phyloP scores from a whole-genome alignment of 2,329 filamentous ascomycete species.

The Neofusicoccum ribis region DNA sequence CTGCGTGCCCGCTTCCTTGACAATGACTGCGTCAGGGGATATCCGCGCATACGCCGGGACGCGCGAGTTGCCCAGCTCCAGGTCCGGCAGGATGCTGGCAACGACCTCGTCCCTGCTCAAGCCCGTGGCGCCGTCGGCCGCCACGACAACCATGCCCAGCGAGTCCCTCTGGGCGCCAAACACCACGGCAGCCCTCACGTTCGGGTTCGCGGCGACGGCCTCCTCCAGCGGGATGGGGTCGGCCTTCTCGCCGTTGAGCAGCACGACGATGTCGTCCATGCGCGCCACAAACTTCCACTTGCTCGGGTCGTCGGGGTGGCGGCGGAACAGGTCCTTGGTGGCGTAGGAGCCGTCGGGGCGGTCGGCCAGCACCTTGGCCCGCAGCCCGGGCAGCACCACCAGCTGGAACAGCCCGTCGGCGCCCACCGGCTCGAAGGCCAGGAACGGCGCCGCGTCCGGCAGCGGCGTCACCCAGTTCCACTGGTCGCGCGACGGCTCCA shows the following conservation, averaged over 20 bases:
- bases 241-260: conserved; percentile 10
- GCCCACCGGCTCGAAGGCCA: background rate
- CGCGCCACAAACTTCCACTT: background rate
- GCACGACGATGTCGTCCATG: conserved; percentile 9
- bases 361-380: conserved; percentile 31
- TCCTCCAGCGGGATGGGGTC: conserved; percentile 8
- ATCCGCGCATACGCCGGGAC: conserved; percentile 18
- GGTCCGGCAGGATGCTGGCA: background rate
- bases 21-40: conserved; percentile 20
- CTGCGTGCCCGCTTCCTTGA: conserved; percentile 19
- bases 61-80: background rate
- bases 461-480: conserved; percentile 61
- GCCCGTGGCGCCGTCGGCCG: background rate
- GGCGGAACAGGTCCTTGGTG: conserved; percentile 34
- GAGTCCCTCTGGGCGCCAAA: conserved; percentile 45
- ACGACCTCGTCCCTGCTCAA: conserved; percentile 12
- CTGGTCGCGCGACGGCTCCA: conserved; percentile 59
- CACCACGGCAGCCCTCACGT: conserved; percentile 57
- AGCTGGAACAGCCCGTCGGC: background rate
- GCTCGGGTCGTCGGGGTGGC: background rate
- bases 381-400: conserved; percentile 33
- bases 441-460: conserved; percentile 39
- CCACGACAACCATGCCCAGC: background rate
- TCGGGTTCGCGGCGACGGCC: background rate
- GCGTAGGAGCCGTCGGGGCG: conserved; percentile 47